Evolutionary conservation across 2,329 filamentous ascomycete genomes (phyloP), one percentile per base, ranked within the genome.

Genomic region (Thielaviopsis cerberus): DNA sequence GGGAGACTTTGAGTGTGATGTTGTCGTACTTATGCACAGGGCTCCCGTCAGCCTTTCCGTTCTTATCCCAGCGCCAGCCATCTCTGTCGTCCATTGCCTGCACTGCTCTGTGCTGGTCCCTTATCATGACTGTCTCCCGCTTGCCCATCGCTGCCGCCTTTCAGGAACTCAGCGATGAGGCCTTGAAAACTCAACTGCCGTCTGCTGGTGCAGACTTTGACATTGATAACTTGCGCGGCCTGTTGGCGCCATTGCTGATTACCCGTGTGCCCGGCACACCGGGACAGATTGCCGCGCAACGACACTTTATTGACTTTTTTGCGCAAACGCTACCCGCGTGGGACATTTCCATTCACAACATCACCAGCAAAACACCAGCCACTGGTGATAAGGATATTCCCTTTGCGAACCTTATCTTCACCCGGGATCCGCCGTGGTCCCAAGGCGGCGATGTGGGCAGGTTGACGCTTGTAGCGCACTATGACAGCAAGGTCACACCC

Each of bases 381-480:
- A 87, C 85, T 0, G 82, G 82, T 5, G 75, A 81, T 59, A 75
- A 76, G 57, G 76, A 86, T 6, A 74, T 97, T 0, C 88, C 88
- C 0, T 97, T 98, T 68, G 74, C 80, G 57, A 98, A 96, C 67
- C 75, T 97, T 59, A 86, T 97, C 61, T 82, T 91, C 59, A 85
- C 82, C 37, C 81, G 90, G 57, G 91, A 97, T 69, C 92, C 92
- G 55, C 92, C 92, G 1, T 92, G 88, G 81, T 74, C 83, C 0
- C 71, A 76, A 5, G 69, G 73, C 0, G 91, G 90, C 0, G 83
- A 96, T 63, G 82, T 92, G 1, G 83, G 84, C 50, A 75, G 89
- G 54, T 72, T 97, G 66, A 91, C 88, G 15, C 76, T 98, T 57
- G 92, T 91, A 6, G 92, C 92, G 48, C 92, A 98, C 68, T 97